Percentiles rank a stretch among this genome's conserved stretches.
Evolutionary conservation across 139 green algal genomes (phyloP).

Genomic region (Micromonas pusilla): DNA sequence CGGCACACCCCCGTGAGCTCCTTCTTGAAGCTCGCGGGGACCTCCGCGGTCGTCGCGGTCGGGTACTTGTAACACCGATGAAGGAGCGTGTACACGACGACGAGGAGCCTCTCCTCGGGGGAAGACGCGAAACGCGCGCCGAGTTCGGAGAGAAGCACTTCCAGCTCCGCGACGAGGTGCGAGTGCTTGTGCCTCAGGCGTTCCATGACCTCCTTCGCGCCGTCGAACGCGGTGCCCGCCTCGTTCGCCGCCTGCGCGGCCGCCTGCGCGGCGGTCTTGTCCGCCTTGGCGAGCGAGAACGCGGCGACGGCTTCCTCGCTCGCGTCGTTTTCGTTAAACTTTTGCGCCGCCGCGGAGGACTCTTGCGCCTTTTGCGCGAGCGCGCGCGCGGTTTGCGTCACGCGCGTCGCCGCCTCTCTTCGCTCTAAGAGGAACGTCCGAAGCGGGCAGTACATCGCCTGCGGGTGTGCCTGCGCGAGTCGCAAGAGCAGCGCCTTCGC

Average conservation of each 20-base stretch:
- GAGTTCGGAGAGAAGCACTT: conserved; percentile 57
- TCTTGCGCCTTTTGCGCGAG: background rate
- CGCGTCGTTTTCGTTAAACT: background rate
- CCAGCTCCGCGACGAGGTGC: conserved; percentile 38
- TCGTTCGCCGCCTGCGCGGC: background rate
- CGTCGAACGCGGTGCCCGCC: conserved; percentile 9
- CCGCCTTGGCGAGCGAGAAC: conserved; percentile 22
- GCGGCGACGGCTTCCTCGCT: background rate
- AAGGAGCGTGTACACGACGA: conserved; percentile 87
- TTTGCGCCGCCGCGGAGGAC: background rate
- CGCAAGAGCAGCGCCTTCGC: conserved; percentile 58
- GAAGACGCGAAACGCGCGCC: conserved; percentile 66
- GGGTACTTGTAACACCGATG: conserved; percentile 79
- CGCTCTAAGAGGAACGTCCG: conserved; percentile 68
- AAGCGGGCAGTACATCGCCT: conserved; percentile 86
- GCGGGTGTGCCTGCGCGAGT: conserved; percentile 49
- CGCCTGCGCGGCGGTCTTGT: conserved; percentile 15
- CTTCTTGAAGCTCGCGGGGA: conserved; percentile 66
- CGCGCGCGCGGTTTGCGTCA: background rate
- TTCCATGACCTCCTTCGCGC: conserved; percentile 62
- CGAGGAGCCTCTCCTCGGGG: conserved; percentile 86
- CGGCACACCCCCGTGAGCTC: conserved; percentile 76
- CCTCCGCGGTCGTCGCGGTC: conserved; percentile 39
- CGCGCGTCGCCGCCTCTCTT: conserved; percentile 7
- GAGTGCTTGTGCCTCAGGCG: conserved; percentile 24